Evolutionary conservation across 495 filamentous ascomycete genomes (phyloP).

Genomic region (Hypoxylon rickii): DNA sequence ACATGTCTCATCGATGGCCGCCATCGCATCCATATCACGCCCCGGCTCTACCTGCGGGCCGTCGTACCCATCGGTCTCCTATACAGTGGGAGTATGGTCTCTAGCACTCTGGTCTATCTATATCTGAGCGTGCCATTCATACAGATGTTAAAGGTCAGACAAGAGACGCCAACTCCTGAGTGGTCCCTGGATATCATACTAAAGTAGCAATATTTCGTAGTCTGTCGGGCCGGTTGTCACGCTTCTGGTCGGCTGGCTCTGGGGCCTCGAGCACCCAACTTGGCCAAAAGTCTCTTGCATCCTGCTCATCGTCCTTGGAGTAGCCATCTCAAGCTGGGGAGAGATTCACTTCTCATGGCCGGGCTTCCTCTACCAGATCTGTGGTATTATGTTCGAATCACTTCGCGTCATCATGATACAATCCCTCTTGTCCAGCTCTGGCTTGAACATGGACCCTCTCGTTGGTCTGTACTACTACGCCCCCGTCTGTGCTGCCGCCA

Average conservation of each 20-base stretch:
- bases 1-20: constrained; percentile 70
- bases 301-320: constrained; percentile 72
- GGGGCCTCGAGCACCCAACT: constrained; percentile 65
- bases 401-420: constrained; percentile 80
- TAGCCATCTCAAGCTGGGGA: constrained; percentile 72
- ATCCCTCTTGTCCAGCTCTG: constrained; percentile 66
- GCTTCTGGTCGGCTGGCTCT: constrained; percentile 66
- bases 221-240: constrained; percentile 71
- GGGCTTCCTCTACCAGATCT: constrained; percentile 72
- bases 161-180: neutral
- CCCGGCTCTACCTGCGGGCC: constrained; percentile 66
- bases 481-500: constrained; percentile 77
- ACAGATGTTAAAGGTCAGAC: constrained; percentile 76
- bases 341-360: constrained; percentile 73
- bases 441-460: constrained; percentile 79
- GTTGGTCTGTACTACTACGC: constrained; percentile 87
- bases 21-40: constrained; percentile 70
- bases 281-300: constrained; percentile 67
- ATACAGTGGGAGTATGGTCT: constrained; percentile 73
- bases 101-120: constrained; percentile 73
- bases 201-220: constrained; percentile 36
- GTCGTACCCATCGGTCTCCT: constrained; percentile 77
- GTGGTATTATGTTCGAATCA: constrained; percentile 74
- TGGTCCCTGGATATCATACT: neutral
- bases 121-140: constrained; percentile 79